A percentile compares a stretch with the other conserved stretches of the same genome.
phyloP scores from a whole-genome alignment of 106 monocot species.

The Cymbidium sinense region DNA sequence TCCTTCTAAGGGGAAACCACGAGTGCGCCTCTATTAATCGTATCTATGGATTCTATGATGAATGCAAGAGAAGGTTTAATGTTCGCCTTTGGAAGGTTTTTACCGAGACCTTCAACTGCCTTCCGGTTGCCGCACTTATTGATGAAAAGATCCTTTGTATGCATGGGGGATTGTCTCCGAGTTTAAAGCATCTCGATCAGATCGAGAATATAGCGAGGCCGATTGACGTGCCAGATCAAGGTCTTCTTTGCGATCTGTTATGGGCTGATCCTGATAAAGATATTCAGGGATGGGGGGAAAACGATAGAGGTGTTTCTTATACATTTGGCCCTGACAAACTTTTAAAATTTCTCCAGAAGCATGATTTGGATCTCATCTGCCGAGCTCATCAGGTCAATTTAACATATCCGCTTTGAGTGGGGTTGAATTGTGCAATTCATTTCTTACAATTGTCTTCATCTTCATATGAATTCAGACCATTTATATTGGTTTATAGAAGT shows the following conservation, averaged over 20 bases:
- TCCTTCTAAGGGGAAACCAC: no score
- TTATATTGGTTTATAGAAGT: no score
- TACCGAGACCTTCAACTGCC: conserved; percentile 46
- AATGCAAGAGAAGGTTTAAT: conserved; percentile 49
- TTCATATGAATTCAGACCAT: no score
- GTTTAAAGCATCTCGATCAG: conserved; percentile 35
- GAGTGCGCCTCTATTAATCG: no score
- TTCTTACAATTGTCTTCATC: not conserved
- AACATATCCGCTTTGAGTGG: not conserved
- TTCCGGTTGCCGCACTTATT: conserved; percentile 48
- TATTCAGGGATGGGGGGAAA: conserved; percentile 45
- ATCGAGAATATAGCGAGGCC: conserved; percentile 34
- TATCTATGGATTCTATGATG: conserved; percentile 53
- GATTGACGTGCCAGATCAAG: conserved; percentile 45
- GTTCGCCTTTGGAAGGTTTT: conserved; percentile 45
- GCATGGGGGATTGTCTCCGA: conserved; percentile 47
- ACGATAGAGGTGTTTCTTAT: conserved; percentile 50
- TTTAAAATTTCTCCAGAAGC: conserved; percentile 27
- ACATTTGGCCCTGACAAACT: conserved; percentile 49
- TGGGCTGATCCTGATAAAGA: conserved; percentile 49
- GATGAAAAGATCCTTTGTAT: conserved; percentile 51
- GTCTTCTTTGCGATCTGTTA: conserved; percentile 45
- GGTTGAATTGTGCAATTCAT: not conserved
- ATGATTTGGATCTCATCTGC: conserved; percentile 45
- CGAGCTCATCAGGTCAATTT: conserved; percentile 40